A percentile compares a stretch with the other conserved stretches of the same genome.
Evolutionary conservation across 2,329 filamentous ascomycete species (phyloP).

Genomic region (Biscogniauxia mediterranea): DNA sequence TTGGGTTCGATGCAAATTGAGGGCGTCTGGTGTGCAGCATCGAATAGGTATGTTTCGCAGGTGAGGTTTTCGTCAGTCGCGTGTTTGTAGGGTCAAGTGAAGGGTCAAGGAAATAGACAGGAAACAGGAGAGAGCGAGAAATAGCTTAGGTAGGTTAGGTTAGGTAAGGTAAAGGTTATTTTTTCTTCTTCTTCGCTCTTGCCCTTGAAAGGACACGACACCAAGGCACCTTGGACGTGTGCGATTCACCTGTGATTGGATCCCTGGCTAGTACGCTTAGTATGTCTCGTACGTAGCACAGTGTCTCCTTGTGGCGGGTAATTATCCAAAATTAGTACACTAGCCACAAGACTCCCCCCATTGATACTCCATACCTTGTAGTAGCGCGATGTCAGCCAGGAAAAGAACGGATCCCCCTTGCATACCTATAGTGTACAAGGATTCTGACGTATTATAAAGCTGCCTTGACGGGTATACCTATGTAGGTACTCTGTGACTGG

Average conservation of each 20-base stretch:
- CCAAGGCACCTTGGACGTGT: slow-evolving; percentile 13
- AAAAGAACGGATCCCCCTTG: not conserved
- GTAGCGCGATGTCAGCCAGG: not conserved
- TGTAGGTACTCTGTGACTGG: too few relatives aligned
- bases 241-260: slow-evolving; percentile 42
- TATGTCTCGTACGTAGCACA: too few relatives aligned
- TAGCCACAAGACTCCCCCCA: slow-evolving; percentile 13
- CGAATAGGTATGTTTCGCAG: too few relatives aligned
- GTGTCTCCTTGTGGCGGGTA: slow-evolving; percentile 17
- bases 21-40: not conserved
- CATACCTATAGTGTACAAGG: not conserved
- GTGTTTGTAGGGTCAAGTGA: not conserved
- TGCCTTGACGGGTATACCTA: slow-evolving; percentile 12
- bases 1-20: not conserved
- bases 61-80: not conserved
- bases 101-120: not conserved
- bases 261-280: slow-evolving; percentile 16
- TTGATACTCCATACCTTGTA: too few relatives aligned
- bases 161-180: not conserved
- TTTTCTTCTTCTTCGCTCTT: not conserved
- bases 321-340: slow-evolving; percentile 20
- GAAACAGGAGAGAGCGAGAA: not conserved
- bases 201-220: slow-evolving; percentile 40
- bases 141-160: not conserved
- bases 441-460: slow-evolving; percentile 39